Evolutionary conservation across 2,329 filamentous ascomycete genomes (phyloP), one percentile per base, ranked within the genome.

Genomic region (Xylaria sp.): DNA sequence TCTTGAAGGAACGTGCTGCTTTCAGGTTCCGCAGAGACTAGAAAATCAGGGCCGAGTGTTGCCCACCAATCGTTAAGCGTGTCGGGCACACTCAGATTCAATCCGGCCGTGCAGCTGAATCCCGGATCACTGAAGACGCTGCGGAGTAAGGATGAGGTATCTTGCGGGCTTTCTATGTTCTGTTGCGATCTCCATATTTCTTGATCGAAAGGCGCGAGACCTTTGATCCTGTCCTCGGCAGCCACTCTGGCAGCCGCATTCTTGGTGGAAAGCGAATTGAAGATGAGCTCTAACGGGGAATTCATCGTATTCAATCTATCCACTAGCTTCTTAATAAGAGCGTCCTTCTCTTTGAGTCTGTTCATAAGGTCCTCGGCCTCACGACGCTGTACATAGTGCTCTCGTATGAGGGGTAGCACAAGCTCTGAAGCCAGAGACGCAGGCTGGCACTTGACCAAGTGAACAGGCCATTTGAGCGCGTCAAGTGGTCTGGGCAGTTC

Each of bases 381-480:
- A 23, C 75, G 74, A 15, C 72, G 74, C 23, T 79, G 81, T 9
- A 74, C 73, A n/a, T 81, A 79, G 23, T 85, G 82, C 18, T 81
- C 81, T 66, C 84, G 82, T 13, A 87, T 75, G 3, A 89, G 76
- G 15, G 87, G 86, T 36, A 87, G 74, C 13, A 88, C 82, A 41
- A 89, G 80, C 65, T 83, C 80, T 1, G 82, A 82, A 9, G 84
- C 80, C 4, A 87, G 75, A 13, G 79, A 77, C 20, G 81, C 80
- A 9, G 81, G 73, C 1, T 82, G 77, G 23, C 78, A 79, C 68
- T 83, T 86, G 32, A 75, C 77, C 20, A 95, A 79, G 56, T 84
- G 79, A 64, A 94, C 83, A 0, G 84, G 85, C 92, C 93, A 95
- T 67, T 81, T 81, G 41, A 95, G 81, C 5, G 87, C 84, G 56